Evolutionary conservation across 768 basidiomycete genomes (phyloP).

Genomic region (Agaricus sinodeliciosus): DNA sequence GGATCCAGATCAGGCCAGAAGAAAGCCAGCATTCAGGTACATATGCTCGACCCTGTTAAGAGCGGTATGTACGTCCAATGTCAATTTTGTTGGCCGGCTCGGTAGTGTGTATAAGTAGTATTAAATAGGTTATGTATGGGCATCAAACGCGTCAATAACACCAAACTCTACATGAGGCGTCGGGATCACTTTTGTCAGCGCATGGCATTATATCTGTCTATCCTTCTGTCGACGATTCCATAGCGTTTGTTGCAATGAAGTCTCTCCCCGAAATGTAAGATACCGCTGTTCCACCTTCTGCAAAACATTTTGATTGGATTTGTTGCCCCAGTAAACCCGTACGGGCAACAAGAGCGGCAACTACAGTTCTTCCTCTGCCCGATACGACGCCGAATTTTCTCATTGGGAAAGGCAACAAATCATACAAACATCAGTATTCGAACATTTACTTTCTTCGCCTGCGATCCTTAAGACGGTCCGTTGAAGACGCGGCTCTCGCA

Average conservation of each 20-base stretch:
- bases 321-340: not conserved
- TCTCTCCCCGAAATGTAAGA: conserved; percentile 13
- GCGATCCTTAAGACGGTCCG: conserved; percentile 30
- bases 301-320: not conserved
- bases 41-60: conserved; percentile 60
- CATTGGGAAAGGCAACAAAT: conserved; percentile 34
- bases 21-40: conserved; percentile 50
- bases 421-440: conserved; percentile 51
- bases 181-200: not conserved
- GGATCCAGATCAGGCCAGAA: conserved; percentile 22
- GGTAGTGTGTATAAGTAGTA: not conserved
- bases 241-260: not conserved
- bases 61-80: too few relatives aligned
- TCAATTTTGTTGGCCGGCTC: not conserved
- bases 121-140: not conserved
- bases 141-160: conserved; percentile 23
- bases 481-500: conserved; percentile 32
- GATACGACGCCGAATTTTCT: conserved; percentile 38
- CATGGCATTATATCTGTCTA: conserved; percentile 4
- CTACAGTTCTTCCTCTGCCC: conserved; percentile 29
- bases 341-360: conserved; percentile 18
- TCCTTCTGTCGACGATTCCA: not conserved
- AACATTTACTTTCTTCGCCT: conserved; percentile 51
- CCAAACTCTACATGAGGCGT: conserved; percentile 20
- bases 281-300: not conserved